phyloP scores from a whole-genome alignment of 2,329 filamentous ascomycete genomes.

The Calonectria multiphialidica region DNA sequence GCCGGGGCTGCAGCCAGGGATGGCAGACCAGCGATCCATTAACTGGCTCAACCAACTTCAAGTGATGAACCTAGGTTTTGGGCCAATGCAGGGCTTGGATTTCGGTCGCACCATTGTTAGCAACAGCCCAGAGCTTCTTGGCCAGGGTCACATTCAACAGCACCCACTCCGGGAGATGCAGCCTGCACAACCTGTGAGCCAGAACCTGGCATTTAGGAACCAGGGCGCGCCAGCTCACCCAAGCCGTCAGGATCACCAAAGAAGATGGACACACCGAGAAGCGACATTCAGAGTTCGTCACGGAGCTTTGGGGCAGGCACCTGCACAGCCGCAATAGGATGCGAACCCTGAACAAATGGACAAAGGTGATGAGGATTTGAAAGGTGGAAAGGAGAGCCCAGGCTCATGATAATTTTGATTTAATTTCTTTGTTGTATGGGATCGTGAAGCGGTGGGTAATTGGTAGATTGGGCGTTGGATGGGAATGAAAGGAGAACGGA shows the following conservation, averaged over 20 bases:
- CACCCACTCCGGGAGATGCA: neutral
- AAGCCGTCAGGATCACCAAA: neutral
- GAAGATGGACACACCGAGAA: neutral
- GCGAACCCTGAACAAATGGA: neutral
- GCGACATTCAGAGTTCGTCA: neutral
- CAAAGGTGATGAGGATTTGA: slow-evolving; percentile 35
- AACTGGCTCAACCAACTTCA: slow-evolving; percentile 5
- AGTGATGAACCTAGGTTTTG: slow-evolving; percentile 1
- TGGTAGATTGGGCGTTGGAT: neutral
- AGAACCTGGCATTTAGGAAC: neutral
- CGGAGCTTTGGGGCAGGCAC: neutral
- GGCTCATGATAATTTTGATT: neutral
- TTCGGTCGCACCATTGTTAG: slow-evolving; percentile 2
- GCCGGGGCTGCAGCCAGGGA: neutral
- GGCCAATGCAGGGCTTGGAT: slow-evolving; percentile 11
- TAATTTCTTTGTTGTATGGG: neutral
- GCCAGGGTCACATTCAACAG: neutral
- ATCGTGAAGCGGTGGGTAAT: neutral
- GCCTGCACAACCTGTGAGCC: neutral
- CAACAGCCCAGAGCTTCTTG: neutral
- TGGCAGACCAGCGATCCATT: neutral
- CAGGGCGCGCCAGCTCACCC: neutral
- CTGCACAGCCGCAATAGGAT: neutral
- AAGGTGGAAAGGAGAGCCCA: neutral
- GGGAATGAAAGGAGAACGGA: neutral